Conservation (phyloP, 805 yeast genomes). For the Torulaspora gathmanii region DNA sequence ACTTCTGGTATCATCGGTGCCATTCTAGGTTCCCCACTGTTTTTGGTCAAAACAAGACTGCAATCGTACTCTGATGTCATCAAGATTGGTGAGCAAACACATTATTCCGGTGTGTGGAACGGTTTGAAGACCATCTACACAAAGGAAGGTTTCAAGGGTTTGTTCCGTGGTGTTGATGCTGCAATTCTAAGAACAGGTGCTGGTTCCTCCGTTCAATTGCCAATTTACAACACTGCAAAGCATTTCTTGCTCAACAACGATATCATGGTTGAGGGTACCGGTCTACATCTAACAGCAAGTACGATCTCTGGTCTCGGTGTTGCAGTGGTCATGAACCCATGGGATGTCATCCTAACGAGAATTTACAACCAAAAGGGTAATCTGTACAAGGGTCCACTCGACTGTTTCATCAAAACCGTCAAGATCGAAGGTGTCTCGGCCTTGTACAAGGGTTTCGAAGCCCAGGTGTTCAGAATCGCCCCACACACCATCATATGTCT, state of each 20-base stretch:
- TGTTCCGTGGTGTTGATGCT: slow-evolving; percentile 89
- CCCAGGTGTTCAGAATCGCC: slow-evolving; percentile 85
- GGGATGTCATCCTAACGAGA: slow-evolving; percentile 93
- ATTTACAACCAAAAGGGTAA: slow-evolving; percentile 92
- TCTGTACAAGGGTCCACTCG: slow-evolving; percentile 79
- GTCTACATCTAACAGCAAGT: slow-evolving; percentile 66
- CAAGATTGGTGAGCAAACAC: slow-evolving; percentile 87
- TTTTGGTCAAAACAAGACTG: slow-evolving; percentile 91
- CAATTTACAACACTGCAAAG: slow-evolving; percentile 80
- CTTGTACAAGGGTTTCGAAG: slow-evolving; percentile 90
- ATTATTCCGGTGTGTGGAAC: slow-evolving; percentile 62
- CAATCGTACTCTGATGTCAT: slow-evolving; percentile 74
- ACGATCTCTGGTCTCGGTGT: slow-evolving; percentile 87
- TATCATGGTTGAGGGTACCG: slow-evolving; percentile 56
- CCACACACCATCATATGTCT: slow-evolving; percentile 91
- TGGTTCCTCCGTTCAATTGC: slow-evolving; percentile 93
- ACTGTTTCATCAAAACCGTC: slow-evolving; percentile 82
- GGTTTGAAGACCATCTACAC: slow-evolving; percentile 61
- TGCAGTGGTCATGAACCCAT: slow-evolving; percentile 93
- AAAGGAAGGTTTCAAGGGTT: slow-evolving; percentile 76
- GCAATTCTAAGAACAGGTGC: slow-evolving; percentile 92
- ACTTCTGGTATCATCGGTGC: slow-evolving; percentile 88
- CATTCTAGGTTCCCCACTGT: slow-evolving; percentile 82
- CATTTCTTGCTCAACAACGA: slow-evolving; percentile 50
- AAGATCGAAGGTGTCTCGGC: slow-evolving; percentile 80